These are phyloP conservation scores for Epithemia pelagica DNA, from an alignment of 108 stramenopile genomes.

Conservation along the genomic window DNA sequence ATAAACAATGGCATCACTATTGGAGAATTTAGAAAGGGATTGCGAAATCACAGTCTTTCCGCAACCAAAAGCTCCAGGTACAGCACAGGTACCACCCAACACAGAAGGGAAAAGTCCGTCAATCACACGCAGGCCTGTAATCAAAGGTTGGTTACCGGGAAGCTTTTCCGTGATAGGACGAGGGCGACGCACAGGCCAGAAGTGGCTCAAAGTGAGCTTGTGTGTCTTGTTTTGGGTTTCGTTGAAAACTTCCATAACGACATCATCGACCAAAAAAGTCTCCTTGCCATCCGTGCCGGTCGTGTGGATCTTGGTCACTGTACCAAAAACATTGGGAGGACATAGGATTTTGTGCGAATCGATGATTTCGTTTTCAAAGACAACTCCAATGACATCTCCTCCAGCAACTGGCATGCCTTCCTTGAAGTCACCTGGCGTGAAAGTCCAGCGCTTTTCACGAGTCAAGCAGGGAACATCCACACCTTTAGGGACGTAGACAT, in stretches of 20 bases:
- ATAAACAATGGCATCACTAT: constrained; percentile 93
- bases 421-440: constrained; percentile 82
- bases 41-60: constrained; percentile 99
- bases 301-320: constrained; percentile 91
- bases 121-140: constrained; percentile 98
- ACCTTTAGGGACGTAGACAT: constrained; percentile 97
- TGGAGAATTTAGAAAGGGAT: constrained; percentile 98
- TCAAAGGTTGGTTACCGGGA: constrained; percentile 94
- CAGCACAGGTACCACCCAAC: constrained; percentile 98
- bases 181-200: constrained; percentile 99
- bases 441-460: constrained; percentile 88
- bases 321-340: constrained; percentile 97
- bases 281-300: constrained; percentile 93
- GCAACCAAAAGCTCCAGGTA: constrained; percentile 99
- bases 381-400: constrained; percentile 92
- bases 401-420: constrained; percentile 92
- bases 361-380: constrained; percentile 98
- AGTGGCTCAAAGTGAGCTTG: constrained; percentile 89
- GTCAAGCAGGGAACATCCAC: constrained; percentile 94
- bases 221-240: constrained; percentile 81
- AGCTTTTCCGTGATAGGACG: constrained; percentile 97
- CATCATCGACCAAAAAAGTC: constrained; percentile 87
- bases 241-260: constrained; percentile 97
- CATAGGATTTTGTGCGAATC: constrained; percentile 95
- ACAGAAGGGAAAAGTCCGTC: constrained; percentile 99